Evolutionary conservation across 2,329 filamentous ascomycete genomes (phyloP), one percentile per base, ranked within the genome.

Genomic region (Sarocladium strictum): DNA sequence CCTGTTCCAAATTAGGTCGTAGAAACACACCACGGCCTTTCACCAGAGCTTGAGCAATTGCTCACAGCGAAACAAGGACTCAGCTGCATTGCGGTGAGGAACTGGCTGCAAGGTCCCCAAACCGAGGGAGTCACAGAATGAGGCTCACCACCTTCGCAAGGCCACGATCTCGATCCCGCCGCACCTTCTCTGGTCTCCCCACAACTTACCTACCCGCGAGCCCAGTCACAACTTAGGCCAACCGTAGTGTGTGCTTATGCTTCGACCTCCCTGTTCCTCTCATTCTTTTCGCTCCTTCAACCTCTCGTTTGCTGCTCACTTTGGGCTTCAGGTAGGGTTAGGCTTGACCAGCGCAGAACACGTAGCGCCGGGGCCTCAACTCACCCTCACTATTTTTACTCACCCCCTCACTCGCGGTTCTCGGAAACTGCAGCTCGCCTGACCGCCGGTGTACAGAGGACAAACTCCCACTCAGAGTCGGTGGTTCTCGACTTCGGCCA

Each of bases 121-220:
- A n/a, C n/a, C n/a, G n/a, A n/a, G n/a, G n/a, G 17, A 45, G 19
- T 45, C 15, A 45, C 5, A 17, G 23, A 29, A 24, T 7, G 5
- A 29, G 14, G 23, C 43, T 29, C 43, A 49, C 26, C 23, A 27
- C 43, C 14, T 24, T 15, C n/a, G 17, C 47, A 12, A 35, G 27
- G 47, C 27, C 47, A 35, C 26, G 47, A 51, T 51, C 47, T 51
- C 47, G 47, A 51, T 51, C 47, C 47, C 47, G 17, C 29, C 29
- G 26, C 27, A 32, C 26, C 47, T 35, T 7, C 4, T 35, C 47
- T 51, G n/a, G n/a, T n/a, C 47, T 35, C 47, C 27, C 47, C 47
- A 51, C 47, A 51, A 33, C 43, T n/a, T 27, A 5, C 43, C 21
- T 47, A 47, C 23, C 35, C 12, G 24, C 40, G 40, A 43, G 40